Conservation (phyloP, 441 rosid species). For the Erysimum cheiri region DNA sequence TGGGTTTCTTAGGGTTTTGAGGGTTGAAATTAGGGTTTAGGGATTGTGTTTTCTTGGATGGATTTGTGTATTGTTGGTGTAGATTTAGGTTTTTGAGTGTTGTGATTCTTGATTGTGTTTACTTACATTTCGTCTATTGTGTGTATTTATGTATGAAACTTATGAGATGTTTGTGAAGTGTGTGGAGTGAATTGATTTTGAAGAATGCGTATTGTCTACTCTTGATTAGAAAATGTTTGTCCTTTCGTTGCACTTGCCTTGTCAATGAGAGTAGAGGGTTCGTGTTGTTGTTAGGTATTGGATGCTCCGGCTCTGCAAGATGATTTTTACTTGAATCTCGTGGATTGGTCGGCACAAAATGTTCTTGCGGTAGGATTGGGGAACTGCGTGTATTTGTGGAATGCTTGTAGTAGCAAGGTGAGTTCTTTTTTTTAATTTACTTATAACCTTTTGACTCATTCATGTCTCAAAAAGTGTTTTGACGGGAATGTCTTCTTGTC, state of each 20-base stretch:
- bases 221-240: background rate
- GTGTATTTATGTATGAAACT: slow-evolving; percentile 14
- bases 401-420: slow-evolving; percentile 98
- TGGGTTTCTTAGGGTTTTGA: background rate
- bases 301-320: slow-evolving; percentile 98
- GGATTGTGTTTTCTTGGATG: slow-evolving; percentile 9
- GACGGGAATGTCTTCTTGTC: background rate
- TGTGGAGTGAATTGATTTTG: background rate
- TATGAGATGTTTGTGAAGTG: slow-evolving; percentile 4
- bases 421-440: slow-evolving; percentile 28
- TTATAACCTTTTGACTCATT: slow-evolving; percentile 2
- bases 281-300: slow-evolving; percentile 63
- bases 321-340: slow-evolving; percentile 96
- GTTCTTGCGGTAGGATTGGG: slow-evolving; percentile 94
- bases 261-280: background rate
- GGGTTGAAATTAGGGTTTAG: background rate
- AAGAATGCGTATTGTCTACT: slow-evolving; percentile 16
- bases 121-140: background rate
- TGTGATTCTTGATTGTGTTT: slow-evolving; percentile 12
- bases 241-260: background rate
- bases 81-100: slow-evolving; percentile 9
- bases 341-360: slow-evolving; percentile 94
- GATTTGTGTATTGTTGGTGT: slow-evolving; percentile 6
- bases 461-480: background rate
- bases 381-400: slow-evolving; percentile 95